Evolutionary conservation across 164 flowering plant species (phyloP), one percentile per base, ranked within the genome.

Genomic region (Sextonia rubra): DNA sequence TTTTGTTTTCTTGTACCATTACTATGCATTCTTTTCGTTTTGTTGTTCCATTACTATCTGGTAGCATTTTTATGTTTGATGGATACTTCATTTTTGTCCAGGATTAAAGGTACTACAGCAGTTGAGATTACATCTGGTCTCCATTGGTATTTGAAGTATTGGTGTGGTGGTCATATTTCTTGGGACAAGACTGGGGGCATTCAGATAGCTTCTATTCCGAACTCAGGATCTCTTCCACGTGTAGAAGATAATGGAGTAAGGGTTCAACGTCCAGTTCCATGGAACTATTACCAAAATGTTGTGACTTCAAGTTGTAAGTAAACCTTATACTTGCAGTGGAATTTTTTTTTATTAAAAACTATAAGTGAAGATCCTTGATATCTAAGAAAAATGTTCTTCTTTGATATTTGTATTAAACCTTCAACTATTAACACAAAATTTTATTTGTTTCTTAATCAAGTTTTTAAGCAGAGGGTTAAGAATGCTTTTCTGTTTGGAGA

Each of bases 101-200:
- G 99, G 72, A 89, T 94, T 60, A 79, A 82, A 80, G 99, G 99
- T 60, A 87, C 91, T 48, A 86, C 95, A 14, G 97, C 88, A 37
- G 93, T 92, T 82, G 97, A 94, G 80, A 77, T 94, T 70, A 80
- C 89, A 74, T 87, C 97, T 48, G 99, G 97, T 61, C 90, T 94
- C 27, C 93, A 92, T 72, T 94, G 99, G 97, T 94, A 94, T 69
- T 71, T 94, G 56, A 94, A 94, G 75, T 91, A 92, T 72, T 87
- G 83, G 86, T 91, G 99, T 81, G 90, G 89, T 58, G 95, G 95
- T 82, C 99, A 94, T 82, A 73, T 92, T 79, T 94, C 99, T 1
- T 94, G 99, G 99, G 95, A 90, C 77, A 94, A 91, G 86, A 92
- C 99, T 62, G 99, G 99, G 72, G 95, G 97, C 32, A 63, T 81